Percentiles rank a stretch among this genome's conserved stretches.
phyloP scores from a whole-genome alignment of 805 yeast genomes.

The Candida ficus region DNA sequence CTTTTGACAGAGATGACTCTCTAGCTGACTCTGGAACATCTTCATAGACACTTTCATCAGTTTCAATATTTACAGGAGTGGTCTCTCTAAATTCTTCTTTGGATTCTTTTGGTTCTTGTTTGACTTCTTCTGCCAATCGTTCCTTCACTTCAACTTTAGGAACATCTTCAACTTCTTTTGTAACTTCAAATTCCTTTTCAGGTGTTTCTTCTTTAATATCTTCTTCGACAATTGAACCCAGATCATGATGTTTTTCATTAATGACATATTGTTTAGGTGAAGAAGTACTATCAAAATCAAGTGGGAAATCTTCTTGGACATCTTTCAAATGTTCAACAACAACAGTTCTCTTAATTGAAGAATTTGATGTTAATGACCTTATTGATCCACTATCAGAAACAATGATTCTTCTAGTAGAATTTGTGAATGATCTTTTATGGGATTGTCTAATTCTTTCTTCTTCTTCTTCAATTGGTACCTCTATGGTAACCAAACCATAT shows the following conservation, averaged over 20 bases:
- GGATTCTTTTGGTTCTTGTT: no score
- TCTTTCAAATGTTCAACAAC: slow-evolving; percentile 19
- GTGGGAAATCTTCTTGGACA: slow-evolving; percentile 17
- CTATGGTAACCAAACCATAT: slow-evolving; percentile 62
- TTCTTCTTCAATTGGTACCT: slow-evolving; percentile 48
- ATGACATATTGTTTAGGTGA: background rate
- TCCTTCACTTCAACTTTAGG: background rate
- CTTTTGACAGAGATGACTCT: no score
- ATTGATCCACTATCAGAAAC: slow-evolving; percentile 8
- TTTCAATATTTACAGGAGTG: background rate
- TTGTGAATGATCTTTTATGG: slow-evolving; percentile 4
- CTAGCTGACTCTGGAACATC: no score
- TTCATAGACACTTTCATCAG: no score
- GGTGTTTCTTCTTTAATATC: background rate
- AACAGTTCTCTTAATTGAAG: slow-evolving; percentile 13
- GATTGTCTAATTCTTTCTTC: slow-evolving; percentile 12
- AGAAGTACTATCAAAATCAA: slow-evolving; percentile 5
- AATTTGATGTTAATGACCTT: slow-evolving; percentile 10
- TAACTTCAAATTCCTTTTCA: background rate
- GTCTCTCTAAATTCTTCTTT: no score
- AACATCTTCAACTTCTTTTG: background rate
- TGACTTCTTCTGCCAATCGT: background rate
- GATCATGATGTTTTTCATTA: slow-evolving; percentile 4
- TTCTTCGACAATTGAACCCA: slow-evolving; percentile 17
- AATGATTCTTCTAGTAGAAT: slow-evolving; percentile 2